phyloP scores from a whole-genome alignment of 306 rosid species.

The Crataegus laevigata region DNA sequence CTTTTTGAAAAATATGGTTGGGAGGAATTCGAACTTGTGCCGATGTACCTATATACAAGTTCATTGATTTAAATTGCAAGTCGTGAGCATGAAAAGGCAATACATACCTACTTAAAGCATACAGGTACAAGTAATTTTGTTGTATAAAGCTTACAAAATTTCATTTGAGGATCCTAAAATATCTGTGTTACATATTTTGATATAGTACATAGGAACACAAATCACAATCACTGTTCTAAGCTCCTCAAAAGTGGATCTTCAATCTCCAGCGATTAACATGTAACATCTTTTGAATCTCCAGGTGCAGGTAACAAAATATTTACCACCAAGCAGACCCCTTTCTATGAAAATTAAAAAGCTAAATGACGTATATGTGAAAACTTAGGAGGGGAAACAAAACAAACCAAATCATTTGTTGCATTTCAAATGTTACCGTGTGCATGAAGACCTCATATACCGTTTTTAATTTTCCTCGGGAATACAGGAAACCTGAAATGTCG shows the following conservation, averaged over 20 bases:
- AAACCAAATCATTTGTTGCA: neutral
- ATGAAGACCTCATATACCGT: neutral
- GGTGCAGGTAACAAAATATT: neutral
- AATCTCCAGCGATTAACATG: neutral
- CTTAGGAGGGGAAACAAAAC: neutral
- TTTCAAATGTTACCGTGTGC: neutral
- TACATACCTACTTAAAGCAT: too few relatives aligned
- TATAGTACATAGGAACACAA: neutral
- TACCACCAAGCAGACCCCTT: neutral
- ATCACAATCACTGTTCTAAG: neutral
- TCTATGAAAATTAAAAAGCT: neutral
- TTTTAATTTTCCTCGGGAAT: neutral
- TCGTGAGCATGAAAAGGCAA: neutral
- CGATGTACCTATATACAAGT: neutral
- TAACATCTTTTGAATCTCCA: neutral
- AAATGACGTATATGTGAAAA: neutral
- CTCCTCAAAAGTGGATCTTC: neutral
- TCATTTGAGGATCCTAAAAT: neutral
- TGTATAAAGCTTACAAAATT: neutral
- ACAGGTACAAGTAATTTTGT: too few relatives aligned
- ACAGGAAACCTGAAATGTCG: neutral
- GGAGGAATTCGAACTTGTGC: too few relatives aligned
- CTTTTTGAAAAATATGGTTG: too few relatives aligned
- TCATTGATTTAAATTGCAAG: neutral
- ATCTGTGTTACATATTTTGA: neutral